phyloP scores from a whole-genome alignment of 495 filamentous ascomycete genomes.

The Cenococcum geophilum region DNA sequence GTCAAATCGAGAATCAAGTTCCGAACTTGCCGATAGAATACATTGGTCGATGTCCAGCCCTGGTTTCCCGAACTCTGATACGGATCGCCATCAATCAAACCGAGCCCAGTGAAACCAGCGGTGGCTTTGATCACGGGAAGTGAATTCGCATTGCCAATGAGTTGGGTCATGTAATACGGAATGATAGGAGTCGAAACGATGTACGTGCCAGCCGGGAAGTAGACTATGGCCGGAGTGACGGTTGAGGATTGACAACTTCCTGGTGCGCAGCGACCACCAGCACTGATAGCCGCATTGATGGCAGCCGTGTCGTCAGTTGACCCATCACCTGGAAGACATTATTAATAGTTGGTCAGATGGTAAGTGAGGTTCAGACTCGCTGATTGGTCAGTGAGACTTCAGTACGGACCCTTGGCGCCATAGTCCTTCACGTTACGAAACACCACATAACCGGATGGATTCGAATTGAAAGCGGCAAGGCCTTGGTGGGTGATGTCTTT shows the following conservation, averaged over 20 bases:
- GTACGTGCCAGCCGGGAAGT: constrained; percentile 38
- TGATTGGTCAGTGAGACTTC: background rate
- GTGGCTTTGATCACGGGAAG: constrained; percentile 39
- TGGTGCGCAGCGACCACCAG: constrained; percentile 66
- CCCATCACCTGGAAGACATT: constrained; percentile 55
- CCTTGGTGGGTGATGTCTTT: constrained; percentile 30
- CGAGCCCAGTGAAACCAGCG: constrained; percentile 35
- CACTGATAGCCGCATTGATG: constrained; percentile 79
- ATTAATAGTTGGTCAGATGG: background rate
- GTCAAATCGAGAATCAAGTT: constrained; percentile 43
- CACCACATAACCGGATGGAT: constrained; percentile 54
- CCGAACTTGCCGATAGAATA: constrained; percentile 44
- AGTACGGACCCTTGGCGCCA: constrained; percentile 26
- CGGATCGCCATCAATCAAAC: constrained; percentile 37
- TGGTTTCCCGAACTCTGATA: constrained; percentile 39
- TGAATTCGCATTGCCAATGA: constrained; percentile 40
- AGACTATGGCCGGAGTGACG: constrained; percentile 44
- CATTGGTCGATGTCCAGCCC: constrained; percentile 32
- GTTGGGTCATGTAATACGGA: constrained; percentile 39
- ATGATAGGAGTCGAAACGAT: constrained; percentile 29
- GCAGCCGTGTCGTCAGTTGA: constrained; percentile 77
- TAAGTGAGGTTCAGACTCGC: background rate
- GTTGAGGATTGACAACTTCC: constrained; percentile 75
- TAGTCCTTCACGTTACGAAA: constrained; percentile 81
- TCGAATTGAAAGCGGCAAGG: constrained; percentile 29